A percentile compares a stretch with the other conserved stretches of the same genome.
These are phyloP conservation scores for Albizia julibrissin DNA, from an alignment of 306 rosid species.

Conservation along the genomic window DNA sequence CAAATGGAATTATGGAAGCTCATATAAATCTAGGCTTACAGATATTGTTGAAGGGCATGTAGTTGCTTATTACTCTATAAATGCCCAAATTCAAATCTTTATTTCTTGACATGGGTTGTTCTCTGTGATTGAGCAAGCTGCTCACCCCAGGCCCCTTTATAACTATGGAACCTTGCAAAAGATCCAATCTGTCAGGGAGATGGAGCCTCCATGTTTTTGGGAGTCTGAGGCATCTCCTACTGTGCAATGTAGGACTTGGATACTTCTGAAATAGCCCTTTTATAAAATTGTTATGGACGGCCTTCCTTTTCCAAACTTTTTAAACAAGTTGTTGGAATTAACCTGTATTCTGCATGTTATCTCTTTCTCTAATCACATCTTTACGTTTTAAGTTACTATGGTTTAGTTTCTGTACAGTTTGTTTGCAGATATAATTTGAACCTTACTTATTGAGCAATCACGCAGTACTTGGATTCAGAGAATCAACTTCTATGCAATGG, in stretches of 20 bases:
- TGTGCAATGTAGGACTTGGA: too few relatives aligned
- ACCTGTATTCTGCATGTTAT: constrained; percentile 14
- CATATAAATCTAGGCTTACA: not conserved
- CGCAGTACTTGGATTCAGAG: constrained; percentile 72
- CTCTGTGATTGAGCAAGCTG: too few relatives aligned
- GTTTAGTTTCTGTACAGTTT: constrained; percentile 30
- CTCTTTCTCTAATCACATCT: constrained; percentile 12
- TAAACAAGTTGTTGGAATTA: not conserved
- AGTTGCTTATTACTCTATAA: not conserved
- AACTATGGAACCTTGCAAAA: too few relatives aligned
- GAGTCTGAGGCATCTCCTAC: too few relatives aligned
- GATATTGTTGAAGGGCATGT: not conserved
- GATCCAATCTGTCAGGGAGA: too few relatives aligned
- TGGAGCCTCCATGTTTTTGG: too few relatives aligned
- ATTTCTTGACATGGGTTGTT: too few relatives aligned
- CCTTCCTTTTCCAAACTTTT: not conserved
- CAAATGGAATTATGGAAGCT: not conserved
- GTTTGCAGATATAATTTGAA: constrained; percentile 55
- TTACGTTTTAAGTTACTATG: constrained; percentile 1
- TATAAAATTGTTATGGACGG: too few relatives aligned
- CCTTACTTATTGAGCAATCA: constrained; percentile 60
- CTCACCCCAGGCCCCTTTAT: too few relatives aligned
- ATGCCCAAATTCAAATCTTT: too few relatives aligned
- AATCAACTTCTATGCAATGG: constrained; percentile 89
- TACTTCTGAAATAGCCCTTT: too few relatives aligned